Conservation (phyloP, 2,329 filamentous ascomycete species). For the Claviceps pusilla region DNA sequence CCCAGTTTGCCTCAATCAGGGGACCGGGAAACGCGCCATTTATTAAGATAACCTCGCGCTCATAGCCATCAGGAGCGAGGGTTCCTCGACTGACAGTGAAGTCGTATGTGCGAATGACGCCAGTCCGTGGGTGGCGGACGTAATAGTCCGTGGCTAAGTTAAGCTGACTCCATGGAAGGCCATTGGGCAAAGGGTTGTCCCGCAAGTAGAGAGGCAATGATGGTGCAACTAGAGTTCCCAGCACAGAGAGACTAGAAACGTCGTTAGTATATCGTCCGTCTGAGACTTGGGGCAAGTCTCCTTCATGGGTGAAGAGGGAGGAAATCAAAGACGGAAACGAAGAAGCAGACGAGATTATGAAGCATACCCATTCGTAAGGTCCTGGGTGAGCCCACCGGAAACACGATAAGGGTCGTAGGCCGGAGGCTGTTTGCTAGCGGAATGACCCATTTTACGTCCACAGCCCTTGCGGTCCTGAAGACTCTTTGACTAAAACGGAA, state of each 20-base stretch:
- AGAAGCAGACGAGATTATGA: background rate
- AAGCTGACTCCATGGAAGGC: constrained; percentile 36
- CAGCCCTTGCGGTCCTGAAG: background rate
- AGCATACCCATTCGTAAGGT: constrained; percentile 25
- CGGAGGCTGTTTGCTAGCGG: background rate
- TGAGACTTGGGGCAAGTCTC: background rate
- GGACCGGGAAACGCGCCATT: constrained; percentile 55
- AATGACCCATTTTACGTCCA: background rate
- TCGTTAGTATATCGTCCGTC: background rate
- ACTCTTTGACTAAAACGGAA: background rate
- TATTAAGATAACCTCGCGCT: constrained; percentile 39
- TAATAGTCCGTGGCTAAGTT: constrained; percentile 36
- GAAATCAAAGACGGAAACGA: background rate
- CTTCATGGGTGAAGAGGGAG: background rate
- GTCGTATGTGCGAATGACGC: constrained; percentile 39
- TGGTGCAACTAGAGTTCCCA: constrained; percentile 25
- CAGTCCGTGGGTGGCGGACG: constrained; percentile 32
- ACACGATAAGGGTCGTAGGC: background rate
- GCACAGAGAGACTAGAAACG: constrained; percentile 19
- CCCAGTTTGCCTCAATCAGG: constrained; percentile 48
- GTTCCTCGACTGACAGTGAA: constrained; percentile 35
- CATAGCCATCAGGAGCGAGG: constrained; percentile 42
- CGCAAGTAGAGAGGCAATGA: constrained; percentile 28
- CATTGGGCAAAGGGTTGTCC: constrained; percentile 33
- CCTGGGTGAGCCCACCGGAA: constrained; percentile 15